Base-by-base conservation (phyloP, 2,329 filamentous ascomycete species). In the Exophiala aquamarina region DNA sequence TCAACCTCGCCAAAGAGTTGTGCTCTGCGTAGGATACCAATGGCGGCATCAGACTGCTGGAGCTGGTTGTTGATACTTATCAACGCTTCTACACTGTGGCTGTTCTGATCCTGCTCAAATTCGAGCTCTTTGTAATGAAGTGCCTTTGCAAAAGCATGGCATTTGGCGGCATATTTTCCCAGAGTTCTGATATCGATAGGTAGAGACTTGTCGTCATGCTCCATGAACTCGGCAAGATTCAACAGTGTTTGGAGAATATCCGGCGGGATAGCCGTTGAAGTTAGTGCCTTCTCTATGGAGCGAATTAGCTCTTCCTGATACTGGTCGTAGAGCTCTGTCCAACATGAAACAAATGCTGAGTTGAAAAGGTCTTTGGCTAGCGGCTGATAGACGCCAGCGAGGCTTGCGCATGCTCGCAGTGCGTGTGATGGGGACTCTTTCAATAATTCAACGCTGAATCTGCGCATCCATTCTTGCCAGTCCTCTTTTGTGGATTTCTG, bases 21-120 rank as follows among this genome's bases (percentile, higher is more conserved):
- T 7, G 93, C 93, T 70, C 95, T 95, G 41, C 93, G 84, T 47
- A 99, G 76, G 51, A 99, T 99, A 68, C 93, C 93, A 59, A 99
- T 97, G 33, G 93, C 94, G 23, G 93, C 94, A 69, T 99, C 93
- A 6, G 93, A 96, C 66, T 99, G 93, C 66, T 98, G 93, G 5
- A 99, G 79, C 66, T 98, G 92, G 64, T 99, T 98, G 71, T 99
- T 99, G 74, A 99, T 98, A 54, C 92, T 93, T 60, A 99, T 99
- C 50, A 99, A 75, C 6, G 94, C 94, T 69, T 99, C 93, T 1
- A 98, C 93, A 2, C 92, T 91, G 48, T 87, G 89, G 14, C 90
- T 89, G 65, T 92, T 97, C 66, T 97, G 93, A 65, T 98, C 94
- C 58, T 96, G 92, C 49, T 97, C 82, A 66, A 98, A 99, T 64